A percentile compares a stretch with the other conserved stretches of the same genome.
phyloP scores from a whole-genome alignment of 108 stramenopile genomes.

The Pseudonitzschia multistriata region DNA sequence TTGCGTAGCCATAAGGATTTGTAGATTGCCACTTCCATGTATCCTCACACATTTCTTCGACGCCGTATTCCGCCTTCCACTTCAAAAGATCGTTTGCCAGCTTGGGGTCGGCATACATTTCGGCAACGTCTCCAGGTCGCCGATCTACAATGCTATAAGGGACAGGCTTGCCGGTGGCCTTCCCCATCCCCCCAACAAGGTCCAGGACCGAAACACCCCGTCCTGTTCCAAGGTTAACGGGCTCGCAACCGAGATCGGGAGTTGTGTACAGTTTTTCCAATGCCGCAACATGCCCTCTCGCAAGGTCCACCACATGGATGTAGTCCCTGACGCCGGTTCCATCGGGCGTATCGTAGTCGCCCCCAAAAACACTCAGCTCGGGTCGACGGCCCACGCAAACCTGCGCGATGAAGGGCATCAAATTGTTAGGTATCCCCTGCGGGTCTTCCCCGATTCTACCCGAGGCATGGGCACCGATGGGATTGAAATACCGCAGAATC shows the following conservation, averaged over 20 bases:
- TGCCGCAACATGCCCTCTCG: conserved; percentile 94
- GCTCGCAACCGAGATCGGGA: conserved; percentile 66
- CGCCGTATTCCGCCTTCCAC: conserved; percentile 88
- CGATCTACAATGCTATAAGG: conserved; percentile 88
- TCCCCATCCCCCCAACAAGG: conserved; percentile 90
- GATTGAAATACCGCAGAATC: conserved; percentile 98
- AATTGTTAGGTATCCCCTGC: conserved; percentile 95
- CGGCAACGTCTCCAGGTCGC: conserved; percentile 93
- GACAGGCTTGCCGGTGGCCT: conserved; percentile 84
- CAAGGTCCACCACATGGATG: conserved; percentile 99
- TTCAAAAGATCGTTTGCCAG: conserved; percentile 76
- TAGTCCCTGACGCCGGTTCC: conserved; percentile 99
- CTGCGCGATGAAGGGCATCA: conserved; percentile 96
- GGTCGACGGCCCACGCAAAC: conserved; percentile 92
- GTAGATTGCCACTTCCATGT: conserved; percentile 97
- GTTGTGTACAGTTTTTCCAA: conserved; percentile 79
- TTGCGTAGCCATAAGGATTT: conserved; percentile 93
- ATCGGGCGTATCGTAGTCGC: conserved; percentile 97
- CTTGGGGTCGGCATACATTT: conserved; percentile 88
- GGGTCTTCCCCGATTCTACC: conserved; percentile 99
- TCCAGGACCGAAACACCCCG: conserved; percentile 92
- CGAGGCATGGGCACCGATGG: conserved; percentile 97
- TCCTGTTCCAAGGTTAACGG: conserved; percentile 97
- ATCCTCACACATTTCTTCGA: conserved; percentile 95
- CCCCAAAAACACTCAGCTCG: conserved; percentile 92